Conservation (phyloP, 352 stramenopile genomes). For the Lagenidium sp. region DNA sequence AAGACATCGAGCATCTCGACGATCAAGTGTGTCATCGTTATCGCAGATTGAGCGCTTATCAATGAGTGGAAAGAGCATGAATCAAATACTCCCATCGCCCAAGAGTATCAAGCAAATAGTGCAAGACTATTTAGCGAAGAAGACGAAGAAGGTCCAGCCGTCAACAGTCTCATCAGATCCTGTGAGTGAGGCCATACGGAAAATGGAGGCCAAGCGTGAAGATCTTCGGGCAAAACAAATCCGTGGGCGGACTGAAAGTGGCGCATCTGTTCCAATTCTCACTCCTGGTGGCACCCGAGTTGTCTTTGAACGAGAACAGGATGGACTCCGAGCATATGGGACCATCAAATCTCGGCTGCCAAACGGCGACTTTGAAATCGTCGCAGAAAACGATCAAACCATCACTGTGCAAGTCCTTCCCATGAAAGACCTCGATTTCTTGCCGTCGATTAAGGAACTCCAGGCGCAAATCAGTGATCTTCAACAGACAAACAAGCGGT, state of each 20-base stretch:
- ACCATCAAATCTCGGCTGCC: constrained; percentile 39
- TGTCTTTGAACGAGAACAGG: constrained; percentile 27
- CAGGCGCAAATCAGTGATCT: constrained; percentile 44
- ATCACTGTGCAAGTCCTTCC: constrained; percentile 46
- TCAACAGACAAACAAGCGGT: constrained; percentile 19
- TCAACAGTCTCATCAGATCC: constrained; percentile 14
- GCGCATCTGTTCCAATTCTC: too few species aligned
- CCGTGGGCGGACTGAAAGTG: not conserved
- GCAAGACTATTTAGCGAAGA: constrained; percentile 46
- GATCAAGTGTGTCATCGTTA: constrained; percentile 53
- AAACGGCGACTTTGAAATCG: constrained; percentile 36
- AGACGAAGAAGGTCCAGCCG: constrained; percentile 63
- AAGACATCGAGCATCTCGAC: constrained; percentile 19
- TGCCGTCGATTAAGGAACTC: constrained; percentile 49
- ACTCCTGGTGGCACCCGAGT: constrained; percentile 26
- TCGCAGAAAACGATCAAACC: constrained; percentile 52
- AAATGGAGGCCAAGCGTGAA: constrained; percentile 13
- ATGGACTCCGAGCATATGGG: constrained; percentile 39
- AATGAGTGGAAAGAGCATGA: constrained; percentile 38
- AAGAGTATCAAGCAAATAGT: constrained; percentile 57
- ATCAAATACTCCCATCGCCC: constrained; percentile 31
- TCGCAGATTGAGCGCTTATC: constrained; percentile 56
- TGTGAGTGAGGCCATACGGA: constrained; percentile 13
- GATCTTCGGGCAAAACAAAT: constrained; percentile 6
- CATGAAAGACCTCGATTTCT: constrained; percentile 31